Conservation (phyloP, 495 filamentous ascomycete species). For the Penicillium pancosmium region DNA sequence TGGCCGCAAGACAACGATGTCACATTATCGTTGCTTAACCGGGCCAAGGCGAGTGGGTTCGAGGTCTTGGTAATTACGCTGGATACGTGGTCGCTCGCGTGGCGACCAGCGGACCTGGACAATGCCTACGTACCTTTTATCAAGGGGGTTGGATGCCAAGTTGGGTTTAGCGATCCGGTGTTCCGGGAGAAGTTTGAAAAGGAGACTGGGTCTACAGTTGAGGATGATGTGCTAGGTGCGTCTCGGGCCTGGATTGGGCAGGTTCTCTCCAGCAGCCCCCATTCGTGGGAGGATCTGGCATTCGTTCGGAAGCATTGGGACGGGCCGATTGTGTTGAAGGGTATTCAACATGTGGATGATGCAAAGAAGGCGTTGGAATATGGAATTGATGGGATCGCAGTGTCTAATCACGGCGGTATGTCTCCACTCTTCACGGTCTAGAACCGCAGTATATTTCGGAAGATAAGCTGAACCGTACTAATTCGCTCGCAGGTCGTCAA, state of each 20-base stretch:
- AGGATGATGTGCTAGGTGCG: conserved; percentile 51
- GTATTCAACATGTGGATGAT: conserved; percentile 54
- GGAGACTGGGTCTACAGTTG: conserved; percentile 46
- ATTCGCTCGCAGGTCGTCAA: conserved; percentile 51
- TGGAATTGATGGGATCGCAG: conserved; percentile 56
- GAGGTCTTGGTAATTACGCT: conserved; percentile 50
- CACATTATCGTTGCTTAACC: conserved; percentile 60
- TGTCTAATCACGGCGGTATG: conserved; percentile 58
- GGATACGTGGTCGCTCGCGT: conserved; percentile 47
- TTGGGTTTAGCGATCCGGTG: conserved; percentile 60
- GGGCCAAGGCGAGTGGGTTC: conserved; percentile 57
- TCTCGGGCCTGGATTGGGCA: conserved; percentile 51
- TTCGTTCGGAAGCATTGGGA: conserved; percentile 61
- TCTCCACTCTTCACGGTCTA: conserved; percentile 4
- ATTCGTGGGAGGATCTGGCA: conserved; percentile 61
- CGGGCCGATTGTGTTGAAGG: conserved; percentile 57
- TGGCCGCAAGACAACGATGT: conserved; percentile 63
- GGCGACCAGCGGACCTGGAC: conserved; percentile 67
- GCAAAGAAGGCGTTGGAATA: conserved; percentile 47
- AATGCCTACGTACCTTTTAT: conserved; percentile 58
- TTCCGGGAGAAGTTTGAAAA: conserved; percentile 59
- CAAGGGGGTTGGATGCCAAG: conserved; percentile 45
- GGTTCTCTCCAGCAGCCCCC: conserved; percentile 52
- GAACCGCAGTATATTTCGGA: neutral
- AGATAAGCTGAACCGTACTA: neutral